A percentile compares a stretch with the other conserved stretches of the same genome.
Evolutionary conservation across 2,329 filamentous ascomycete genomes (phyloP).

Genomic region (Clonostachys rhizophaga): DNA sequence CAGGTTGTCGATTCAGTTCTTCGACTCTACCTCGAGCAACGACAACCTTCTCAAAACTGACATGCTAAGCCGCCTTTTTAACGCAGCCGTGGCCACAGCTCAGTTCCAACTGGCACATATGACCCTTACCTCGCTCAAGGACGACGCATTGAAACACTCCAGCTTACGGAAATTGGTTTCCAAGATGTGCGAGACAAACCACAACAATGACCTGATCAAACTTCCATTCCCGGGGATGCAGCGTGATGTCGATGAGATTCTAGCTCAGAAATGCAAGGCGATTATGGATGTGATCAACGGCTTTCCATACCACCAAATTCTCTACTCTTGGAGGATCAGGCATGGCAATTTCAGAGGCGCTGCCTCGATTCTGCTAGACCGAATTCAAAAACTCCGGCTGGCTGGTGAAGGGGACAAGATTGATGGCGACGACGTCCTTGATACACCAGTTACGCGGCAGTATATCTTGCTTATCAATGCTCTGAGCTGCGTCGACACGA

Average conservation of each 20-base stretch:
- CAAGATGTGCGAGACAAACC: conserved; percentile 63
- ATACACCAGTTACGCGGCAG: conserved; percentile 65
- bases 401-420: conserved; percentile 55
- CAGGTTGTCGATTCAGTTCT: conserved; percentile 66
- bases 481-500: conserved; percentile 75
- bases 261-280: conserved; percentile 66
- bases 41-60: conserved; percentile 52
- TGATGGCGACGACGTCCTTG: conserved; percentile 49
- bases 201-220: conserved; percentile 63
- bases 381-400: conserved; percentile 56
- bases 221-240: conserved; percentile 77
- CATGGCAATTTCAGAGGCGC: conserved; percentile 82
- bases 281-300: conserved; percentile 60
- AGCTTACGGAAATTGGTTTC: conserved; percentile 67
- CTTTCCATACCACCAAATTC: conserved; percentile 83
- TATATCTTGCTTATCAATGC: conserved; percentile 93
- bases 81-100: conserved; percentile 71
- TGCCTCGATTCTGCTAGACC: conserved; percentile 57
- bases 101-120: conserved; percentile 81
- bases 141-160: conserved; percentile 66
- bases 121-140: conserved; percentile 68
- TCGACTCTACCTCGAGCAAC: conserved; percentile 18
- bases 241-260: conserved; percentile 72
- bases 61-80: conserved; percentile 80
- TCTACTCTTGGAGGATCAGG: conserved; percentile 86